phyloP scores from a whole-genome alignment of 768 basidiomycete species.

The Leucocoprinus birnbaumii region DNA sequence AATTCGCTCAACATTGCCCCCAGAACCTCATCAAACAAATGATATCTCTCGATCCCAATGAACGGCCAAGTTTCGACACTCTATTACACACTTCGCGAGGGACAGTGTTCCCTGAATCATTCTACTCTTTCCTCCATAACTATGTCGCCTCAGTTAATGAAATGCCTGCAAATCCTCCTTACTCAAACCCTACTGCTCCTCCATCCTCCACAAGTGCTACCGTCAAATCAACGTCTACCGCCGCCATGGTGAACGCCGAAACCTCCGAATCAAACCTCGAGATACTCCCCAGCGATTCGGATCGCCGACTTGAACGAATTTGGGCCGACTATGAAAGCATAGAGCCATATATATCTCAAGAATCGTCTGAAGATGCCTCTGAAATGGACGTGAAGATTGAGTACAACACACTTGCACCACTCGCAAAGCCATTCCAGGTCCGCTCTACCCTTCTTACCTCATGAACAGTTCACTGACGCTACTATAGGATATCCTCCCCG shows the following conservation, averaged over 20 bases:
- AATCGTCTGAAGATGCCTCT: conserved; percentile 36
- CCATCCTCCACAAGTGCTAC: conserved; percentile 26
- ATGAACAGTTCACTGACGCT: neutral
- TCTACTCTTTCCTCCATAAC: conserved; percentile 93
- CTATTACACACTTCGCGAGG: conserved; percentile 74
- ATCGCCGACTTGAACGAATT: conserved; percentile 77
- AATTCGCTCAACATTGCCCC: conserved; percentile 21
- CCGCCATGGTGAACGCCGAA: conserved; percentile 31
- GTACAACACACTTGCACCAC: conserved; percentile 35
- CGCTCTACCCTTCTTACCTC: conserved; percentile 6
- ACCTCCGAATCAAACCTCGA: conserved; percentile 10
- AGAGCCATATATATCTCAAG: conserved; percentile 63
- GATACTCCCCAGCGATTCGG: conserved; percentile 53
- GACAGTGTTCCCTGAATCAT: conserved; percentile 84
- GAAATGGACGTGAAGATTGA: conserved; percentile 53
- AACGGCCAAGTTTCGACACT: conserved; percentile 80
- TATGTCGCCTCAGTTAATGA: conserved; percentile 84
- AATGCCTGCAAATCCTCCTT: conserved; percentile 45
- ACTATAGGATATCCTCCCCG: conserved; percentile 70
- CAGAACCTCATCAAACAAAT: conserved; percentile 88
- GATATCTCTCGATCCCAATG: conserved; percentile 76
- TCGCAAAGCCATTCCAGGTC: conserved; percentile 62
- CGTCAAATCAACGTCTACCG: conserved; percentile 29
- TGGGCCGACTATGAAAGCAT: conserved; percentile 87
- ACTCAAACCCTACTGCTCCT: conserved; percentile 33